A percentile compares a stretch with the other conserved stretches of the same genome.
phyloP scores from a whole-genome alignment of 176 grass and related monocot species.

The Aegilops sharonensis region DNA sequence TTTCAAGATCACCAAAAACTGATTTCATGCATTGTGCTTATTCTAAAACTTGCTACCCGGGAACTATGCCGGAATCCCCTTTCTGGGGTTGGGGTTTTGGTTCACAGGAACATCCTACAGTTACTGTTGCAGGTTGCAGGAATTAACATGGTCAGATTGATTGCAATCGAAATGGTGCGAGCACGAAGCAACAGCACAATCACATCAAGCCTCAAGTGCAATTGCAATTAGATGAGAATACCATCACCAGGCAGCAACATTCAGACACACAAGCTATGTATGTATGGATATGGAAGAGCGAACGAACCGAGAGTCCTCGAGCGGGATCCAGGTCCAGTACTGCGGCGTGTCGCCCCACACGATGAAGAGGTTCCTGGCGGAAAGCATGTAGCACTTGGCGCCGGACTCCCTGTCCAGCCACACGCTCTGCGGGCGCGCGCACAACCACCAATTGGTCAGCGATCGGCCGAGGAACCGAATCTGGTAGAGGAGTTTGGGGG shows the following conservation, averaged over 20 bases:
- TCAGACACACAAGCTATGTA: not conserved
- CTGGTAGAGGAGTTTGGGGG: not conserved
- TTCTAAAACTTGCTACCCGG: not conserved
- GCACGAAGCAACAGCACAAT: not conserved
- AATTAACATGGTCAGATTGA: not conserved
- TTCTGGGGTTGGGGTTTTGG: not conserved
- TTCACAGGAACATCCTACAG: not conserved
- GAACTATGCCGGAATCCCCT: not conserved
- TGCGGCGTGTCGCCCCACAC: slow-evolving; percentile 16
- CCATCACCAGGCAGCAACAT: not conserved
- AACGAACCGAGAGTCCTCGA: slow-evolving; percentile 50
- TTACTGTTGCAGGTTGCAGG: not conserved
- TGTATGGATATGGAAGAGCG: not conserved
- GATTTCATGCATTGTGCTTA: not conserved
- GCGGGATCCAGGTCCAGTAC: slow-evolving; percentile 61
- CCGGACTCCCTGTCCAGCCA: slow-evolving; percentile 51
- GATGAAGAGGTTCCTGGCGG: slow-evolving; percentile 40
- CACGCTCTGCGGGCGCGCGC: slow-evolving; percentile 26
- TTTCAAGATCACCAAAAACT: not conserved
- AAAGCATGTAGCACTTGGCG: slow-evolving; percentile 61
- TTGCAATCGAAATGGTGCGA: not conserved
- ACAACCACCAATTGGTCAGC: not conserved
- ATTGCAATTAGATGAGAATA: not conserved
- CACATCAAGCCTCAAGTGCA: not conserved
- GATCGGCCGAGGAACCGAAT: not conserved